Evolutionary conservation across 257 asterid genomes (phyloP).

Genomic region (Scutellaria barbata): DNA sequence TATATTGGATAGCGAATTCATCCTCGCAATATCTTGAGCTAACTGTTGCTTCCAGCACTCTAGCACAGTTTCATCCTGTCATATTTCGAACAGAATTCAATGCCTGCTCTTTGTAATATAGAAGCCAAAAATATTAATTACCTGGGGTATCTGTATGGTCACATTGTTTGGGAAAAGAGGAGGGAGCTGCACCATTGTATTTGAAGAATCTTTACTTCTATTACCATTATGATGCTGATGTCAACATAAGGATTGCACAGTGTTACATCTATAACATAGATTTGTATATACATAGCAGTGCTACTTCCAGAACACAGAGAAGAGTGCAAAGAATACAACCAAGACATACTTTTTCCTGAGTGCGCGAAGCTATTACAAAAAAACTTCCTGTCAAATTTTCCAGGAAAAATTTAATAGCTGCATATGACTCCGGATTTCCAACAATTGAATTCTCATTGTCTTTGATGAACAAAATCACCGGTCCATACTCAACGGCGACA

Average conservation of each 20-base stretch:
- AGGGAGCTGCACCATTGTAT: conserved; percentile 74
- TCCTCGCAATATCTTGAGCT: conserved; percentile 78
- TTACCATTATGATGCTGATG: conserved; percentile 70
- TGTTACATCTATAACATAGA: conserved; percentile 18
- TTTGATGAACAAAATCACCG: conserved; percentile 74
- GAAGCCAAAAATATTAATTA: conserved; percentile 36
- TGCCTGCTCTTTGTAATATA: conserved; percentile 8
- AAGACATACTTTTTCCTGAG: conserved; percentile 80
- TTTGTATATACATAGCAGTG: neutral
- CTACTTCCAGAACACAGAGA: neutral
- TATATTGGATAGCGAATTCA: conserved; percentile 78
- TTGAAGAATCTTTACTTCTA: conserved; percentile 74
- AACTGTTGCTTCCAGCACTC: conserved; percentile 81
- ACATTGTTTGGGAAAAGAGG: conserved; percentile 96
- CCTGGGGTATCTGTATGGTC: conserved; percentile 87
- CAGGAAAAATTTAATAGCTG: conserved; percentile 65
- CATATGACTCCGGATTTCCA: conserved; percentile 68
- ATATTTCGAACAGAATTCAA: conserved; percentile 13
- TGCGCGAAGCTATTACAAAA: conserved; percentile 79
- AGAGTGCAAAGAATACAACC: conserved; percentile 16
- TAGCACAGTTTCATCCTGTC: conserved; percentile 73
- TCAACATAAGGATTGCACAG: conserved; percentile 14
- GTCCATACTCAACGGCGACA: conserved; percentile 68
- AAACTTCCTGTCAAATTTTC: conserved; percentile 72
- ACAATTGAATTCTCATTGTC: conserved; percentile 76